Evolutionary conservation across 1,139 yeast genomes (phyloP), one percentile per base, ranked within the genome.

Genomic region (Geotrichum candidum): DNA sequence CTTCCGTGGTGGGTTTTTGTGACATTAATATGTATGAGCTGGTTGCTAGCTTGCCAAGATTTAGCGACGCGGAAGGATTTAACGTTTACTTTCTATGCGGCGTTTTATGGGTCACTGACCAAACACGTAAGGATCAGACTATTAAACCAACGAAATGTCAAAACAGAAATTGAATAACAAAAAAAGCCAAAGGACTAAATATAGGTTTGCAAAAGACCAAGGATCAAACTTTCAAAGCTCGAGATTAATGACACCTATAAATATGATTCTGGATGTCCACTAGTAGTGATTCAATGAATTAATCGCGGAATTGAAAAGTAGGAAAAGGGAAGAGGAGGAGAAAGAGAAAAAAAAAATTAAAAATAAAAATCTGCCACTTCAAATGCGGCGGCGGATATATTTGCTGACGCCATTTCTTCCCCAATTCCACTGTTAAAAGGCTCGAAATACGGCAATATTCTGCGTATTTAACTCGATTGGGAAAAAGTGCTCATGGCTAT

Each of bases 1-100:
- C 64, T 54, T 54, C 46, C 11, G 63, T 57, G 11, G 60, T 38
- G 45, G 6, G 45, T n/a, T 38, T 38, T 6, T 38, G 45, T n/a
- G 45, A 38, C 45, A 38, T 38, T 38, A 15, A n/a, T 11, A 13
- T 38, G 10, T 15, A n/a, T 3, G 6, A 13, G 45, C 13, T 15
- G 45, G 33, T 9, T 29, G 10, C 4, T 29, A 29, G 9, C 33
- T 38, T 3, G 18, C 41, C 41, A 35, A 35, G 41, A 38, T n/a
- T 38, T 38, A n/a, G 18, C 18, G 18, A n/a, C 6, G 45, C 33
- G 5, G 45, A n/a, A 38, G 4, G 45, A 38, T 13, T 38, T 11
- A 15, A 38, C 18, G 10, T n/a, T 38, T 38, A 38, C 10, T 13
- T 6, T 38, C 45, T 38, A 38, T 38, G 45, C 45, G 45, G 45